These are phyloP conservation scores for Penicillium carneum DNA, from an alignment of 2,329 filamentous ascomycete species.

Conservation along the genomic window DNA sequence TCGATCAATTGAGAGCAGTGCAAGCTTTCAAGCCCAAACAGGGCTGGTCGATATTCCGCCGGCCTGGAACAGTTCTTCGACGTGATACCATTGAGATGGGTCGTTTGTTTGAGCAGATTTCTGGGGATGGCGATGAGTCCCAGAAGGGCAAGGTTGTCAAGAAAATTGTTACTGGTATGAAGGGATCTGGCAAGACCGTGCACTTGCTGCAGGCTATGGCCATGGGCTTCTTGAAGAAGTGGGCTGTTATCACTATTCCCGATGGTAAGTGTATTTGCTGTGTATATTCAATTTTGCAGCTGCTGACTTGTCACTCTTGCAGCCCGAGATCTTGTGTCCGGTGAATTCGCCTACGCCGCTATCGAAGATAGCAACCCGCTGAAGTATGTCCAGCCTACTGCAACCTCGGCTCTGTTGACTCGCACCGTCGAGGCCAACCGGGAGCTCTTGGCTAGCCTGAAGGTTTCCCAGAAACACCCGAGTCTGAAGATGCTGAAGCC, in stretches of 20 bases:
- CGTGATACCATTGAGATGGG: slow-evolving; percentile 77
- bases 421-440: slow-evolving; percentile 77
- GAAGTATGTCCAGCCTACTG: slow-evolving; percentile 78
- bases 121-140: slow-evolving; percentile 45
- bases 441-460: slow-evolving; percentile 64
- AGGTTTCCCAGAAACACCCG: slow-evolving; percentile 62
- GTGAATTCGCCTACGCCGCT: slow-evolving; percentile 79
- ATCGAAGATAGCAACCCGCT: slow-evolving; percentile 63
- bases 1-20: slow-evolving; percentile 81
- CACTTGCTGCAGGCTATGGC: slow-evolving; percentile 82
- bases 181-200: slow-evolving; percentile 84
- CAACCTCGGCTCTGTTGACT: slow-evolving; percentile 75
- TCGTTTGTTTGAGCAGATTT: slow-evolving; percentile 66
- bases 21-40: slow-evolving; percentile 92
- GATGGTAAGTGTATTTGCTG: slow-evolving; percentile 69
- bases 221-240: slow-evolving; percentile 80
- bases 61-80: slow-evolving; percentile 79
- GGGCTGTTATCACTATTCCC: slow-evolving; percentile 87
- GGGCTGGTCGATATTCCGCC: slow-evolving; percentile 84
- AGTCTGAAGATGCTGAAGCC: slow-evolving; percentile 66
- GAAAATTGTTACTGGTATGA: slow-evolving; percentile 75
- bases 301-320: slow-evolving; percentile 30
- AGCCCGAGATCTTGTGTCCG: slow-evolving; percentile 83
- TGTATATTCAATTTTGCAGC: slow-evolving; percentile 1
- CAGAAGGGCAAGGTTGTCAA: slow-evolving; percentile 53